These are phyloP conservation scores for Crithidia brevicula DNA, from an alignment of 208 protist genomes.

Conservation along the genomic window DNA sequence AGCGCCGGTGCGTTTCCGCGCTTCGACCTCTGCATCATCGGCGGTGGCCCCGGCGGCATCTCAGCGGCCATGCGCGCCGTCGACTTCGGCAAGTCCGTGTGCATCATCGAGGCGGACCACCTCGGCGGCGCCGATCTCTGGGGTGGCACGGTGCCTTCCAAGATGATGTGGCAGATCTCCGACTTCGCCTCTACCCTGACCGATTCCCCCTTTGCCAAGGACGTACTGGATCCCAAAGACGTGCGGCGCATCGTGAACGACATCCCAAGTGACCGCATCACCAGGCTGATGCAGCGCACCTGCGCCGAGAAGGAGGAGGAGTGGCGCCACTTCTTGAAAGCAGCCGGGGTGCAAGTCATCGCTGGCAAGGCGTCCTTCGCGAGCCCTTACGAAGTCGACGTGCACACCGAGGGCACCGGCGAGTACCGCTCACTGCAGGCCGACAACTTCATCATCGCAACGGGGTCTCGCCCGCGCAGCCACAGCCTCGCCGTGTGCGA, in stretches of 20 bases:
- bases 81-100: constrained; percentile 60
- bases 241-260: constrained; percentile 15
- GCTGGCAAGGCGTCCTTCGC: constrained; percentile 65
- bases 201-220: constrained; percentile 23
- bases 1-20: constrained; percentile 51
- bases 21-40: constrained; percentile 78
- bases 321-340: constrained; percentile 28
- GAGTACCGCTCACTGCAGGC: constrained; percentile 62
- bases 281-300: constrained; percentile 37
- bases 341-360: constrained; percentile 57
- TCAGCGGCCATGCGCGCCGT: constrained; percentile 62
- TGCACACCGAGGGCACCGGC: constrained; percentile 46
- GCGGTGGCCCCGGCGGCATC: constrained; percentile 65
- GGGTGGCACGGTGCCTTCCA: constrained; percentile 74
- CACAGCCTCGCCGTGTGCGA: constrained; percentile 51
- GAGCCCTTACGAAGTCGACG: constrained; percentile 53
- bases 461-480: constrained; percentile 51
- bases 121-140: constrained; percentile 72
- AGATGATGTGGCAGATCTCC: constrained; percentile 72
- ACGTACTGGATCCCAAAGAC: constrained; percentile 41
- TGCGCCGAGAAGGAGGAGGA: constrained; percentile 50
- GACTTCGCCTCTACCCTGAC: constrained; percentile 47
- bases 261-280: constrained; percentile 43
- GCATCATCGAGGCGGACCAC: constrained; percentile 57
- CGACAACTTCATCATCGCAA: constrained; percentile 82